Percentiles rank a stretch among this genome's conserved stretches.
Evolutionary conservation across 805 yeast genomes (phyloP).

Genomic region (Spathaspora passalidarum): DNA sequence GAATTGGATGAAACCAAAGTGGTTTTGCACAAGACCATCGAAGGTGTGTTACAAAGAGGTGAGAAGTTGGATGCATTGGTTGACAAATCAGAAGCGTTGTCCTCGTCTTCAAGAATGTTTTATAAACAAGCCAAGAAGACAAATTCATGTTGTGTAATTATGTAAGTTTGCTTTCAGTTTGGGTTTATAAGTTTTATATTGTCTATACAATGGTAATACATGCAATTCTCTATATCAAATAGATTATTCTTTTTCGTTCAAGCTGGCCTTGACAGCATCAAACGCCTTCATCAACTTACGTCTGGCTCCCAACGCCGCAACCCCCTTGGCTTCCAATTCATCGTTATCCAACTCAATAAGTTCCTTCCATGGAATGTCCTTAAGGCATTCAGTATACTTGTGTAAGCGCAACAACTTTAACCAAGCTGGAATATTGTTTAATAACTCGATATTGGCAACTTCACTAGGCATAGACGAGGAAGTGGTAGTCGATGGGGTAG

Average conservation of each 20-base stretch:
- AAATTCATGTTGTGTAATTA: constrained; percentile 81
- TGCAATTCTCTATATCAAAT: constrained; percentile 5
- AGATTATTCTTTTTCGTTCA: constrained; percentile 3
- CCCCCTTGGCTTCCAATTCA: constrained; percentile 75
- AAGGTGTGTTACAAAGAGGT: constrained; percentile 90
- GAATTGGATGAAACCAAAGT: constrained; percentile 97
- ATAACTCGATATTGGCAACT: constrained; percentile 41
- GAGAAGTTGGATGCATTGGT: constrained; percentile 93
- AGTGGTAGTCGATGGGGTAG: constrained; percentile 10
- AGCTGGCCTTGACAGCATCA: constrained; percentile 57
- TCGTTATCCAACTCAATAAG: constrained; percentile 69
- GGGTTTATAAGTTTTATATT: neutral
- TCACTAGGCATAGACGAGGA: constrained; percentile 41
- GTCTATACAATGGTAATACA: neutral
- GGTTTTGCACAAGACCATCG: constrained; percentile 93
- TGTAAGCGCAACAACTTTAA: constrained; percentile 84
- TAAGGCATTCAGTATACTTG: constrained; percentile 85
- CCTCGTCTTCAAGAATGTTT: constrained; percentile 86
- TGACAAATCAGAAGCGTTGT: constrained; percentile 91
- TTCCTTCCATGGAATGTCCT: constrained; percentile 73
- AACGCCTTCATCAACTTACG: constrained; percentile 91
- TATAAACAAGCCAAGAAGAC: constrained; percentile 94
- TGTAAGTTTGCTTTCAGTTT: constrained; percentile 34
- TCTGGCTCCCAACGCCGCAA: constrained; percentile 92
- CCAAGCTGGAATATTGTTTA: constrained; percentile 89